Evolutionary conservation across 768 basidiomycete species (phyloP), one percentile per base, ranked within the genome.

Genomic region (Psilocybe cyanescens): DNA sequence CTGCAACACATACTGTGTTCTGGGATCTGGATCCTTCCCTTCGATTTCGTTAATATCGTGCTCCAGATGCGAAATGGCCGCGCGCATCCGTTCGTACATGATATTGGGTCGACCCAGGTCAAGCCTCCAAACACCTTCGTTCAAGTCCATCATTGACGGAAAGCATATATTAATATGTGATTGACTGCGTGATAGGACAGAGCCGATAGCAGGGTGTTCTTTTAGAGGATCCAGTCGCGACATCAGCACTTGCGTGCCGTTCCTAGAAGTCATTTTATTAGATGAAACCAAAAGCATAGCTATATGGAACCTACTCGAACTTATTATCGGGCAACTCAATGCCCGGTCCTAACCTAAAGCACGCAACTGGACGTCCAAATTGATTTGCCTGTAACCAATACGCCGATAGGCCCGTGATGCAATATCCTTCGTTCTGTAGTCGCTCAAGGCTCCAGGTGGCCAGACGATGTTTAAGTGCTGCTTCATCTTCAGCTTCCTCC

Each of bases 31-130:
- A 3, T 67, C 68, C 3, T 65, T 62, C 6, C 56, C 62, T 65
- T 86, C 83, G 29, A 82, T 71, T 7, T 64, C 57, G 2, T 69
- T 68, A 0, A 87, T 83, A 65, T 94, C 84, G 17, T 82, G 75
- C 57, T 83, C 77, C 28, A 95, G 70, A 29, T 81, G 72, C 6
- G 73, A 66, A 24, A 95, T 81, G 8, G 94, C 93, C 1, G 79
- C 74, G 8, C 85, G 80, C 86, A 94, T 94, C 46, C 91, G 83
- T 31, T 86, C 79, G 61, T 83, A 87, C 12, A 86, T 80, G 49
- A 92, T 81, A 61, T 87, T 85, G 24, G 87, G 87, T 8, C 80
- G 79, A 4, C 89, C 90, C 2, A 94, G 71, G 67, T 96, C 95
- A 48, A 96, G 68, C 41, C 86, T 75, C 88, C 89, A 93, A 45